Conservation (phyloP, 1,139 yeast genomes). For the Yamadazyma oceani region DNA sequence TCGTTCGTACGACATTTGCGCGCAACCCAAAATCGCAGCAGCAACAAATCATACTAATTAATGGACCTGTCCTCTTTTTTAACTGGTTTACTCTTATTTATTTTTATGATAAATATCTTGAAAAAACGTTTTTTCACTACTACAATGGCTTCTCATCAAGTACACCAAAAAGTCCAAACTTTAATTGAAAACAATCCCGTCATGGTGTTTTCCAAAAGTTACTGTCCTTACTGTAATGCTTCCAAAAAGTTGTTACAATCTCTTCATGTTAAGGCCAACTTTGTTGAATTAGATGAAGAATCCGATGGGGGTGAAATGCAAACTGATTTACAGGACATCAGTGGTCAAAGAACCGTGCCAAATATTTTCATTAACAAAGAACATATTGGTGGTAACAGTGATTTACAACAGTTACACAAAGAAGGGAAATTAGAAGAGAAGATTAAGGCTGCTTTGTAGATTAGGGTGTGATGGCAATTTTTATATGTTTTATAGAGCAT, state of each 20-base stretch:
- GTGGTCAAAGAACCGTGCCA: conserved; percentile 94
- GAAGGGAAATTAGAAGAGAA: conserved; percentile 33
- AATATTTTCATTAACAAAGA: conserved; percentile 85
- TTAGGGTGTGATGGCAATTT: too few species aligned
- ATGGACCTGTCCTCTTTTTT: background rate
- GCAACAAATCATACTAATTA: background rate
- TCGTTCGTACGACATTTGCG: too few species aligned
- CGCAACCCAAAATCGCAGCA: too few species aligned
- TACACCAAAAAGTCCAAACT: conserved; percentile 57
- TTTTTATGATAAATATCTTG: conserved; percentile 6
- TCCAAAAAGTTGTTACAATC: conserved; percentile 58
- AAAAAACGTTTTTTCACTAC: conserved; percentile 5
- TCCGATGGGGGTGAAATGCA: conserved; percentile 59
- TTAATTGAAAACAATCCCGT: conserved; percentile 67
- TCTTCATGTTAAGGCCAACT: conserved; percentile 54
- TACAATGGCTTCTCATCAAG: conserved; percentile 46
- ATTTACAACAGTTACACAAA: conserved; percentile 61
- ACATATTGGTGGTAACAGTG: conserved; percentile 95
- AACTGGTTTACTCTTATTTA: background rate
- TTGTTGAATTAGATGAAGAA: conserved; percentile 61
- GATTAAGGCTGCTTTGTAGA: conserved; percentile 41
- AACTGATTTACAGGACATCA: conserved; percentile 68
- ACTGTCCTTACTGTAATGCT: conserved; percentile 72
- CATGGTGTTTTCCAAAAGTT: conserved; percentile 78
- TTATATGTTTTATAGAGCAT: background rate